Evolutionary conservation across 306 rosid species (phyloP).

Genomic region (Sesbania bispinosa): DNA sequence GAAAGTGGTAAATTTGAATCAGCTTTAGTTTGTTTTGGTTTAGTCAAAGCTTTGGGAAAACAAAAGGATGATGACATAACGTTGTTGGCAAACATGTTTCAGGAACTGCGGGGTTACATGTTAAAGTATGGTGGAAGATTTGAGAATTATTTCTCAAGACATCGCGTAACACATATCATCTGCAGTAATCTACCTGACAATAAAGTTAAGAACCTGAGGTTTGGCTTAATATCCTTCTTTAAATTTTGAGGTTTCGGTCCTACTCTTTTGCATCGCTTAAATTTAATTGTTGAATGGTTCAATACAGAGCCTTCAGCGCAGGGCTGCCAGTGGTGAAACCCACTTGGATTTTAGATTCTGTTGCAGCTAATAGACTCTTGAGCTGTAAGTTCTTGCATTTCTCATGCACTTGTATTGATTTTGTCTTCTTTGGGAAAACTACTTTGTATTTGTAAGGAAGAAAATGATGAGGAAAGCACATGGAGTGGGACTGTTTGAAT

Average conservation of each 20-base stretch:
- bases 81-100: constrained; percentile 23
- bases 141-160: constrained; percentile 88
- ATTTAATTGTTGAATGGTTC: constrained; percentile 27
- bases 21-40: background rate
- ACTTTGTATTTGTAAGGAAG: background rate
- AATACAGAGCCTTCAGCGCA: constrained; percentile 75
- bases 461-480: too few relatives aligned
- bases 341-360: constrained; percentile 82
- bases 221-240: constrained; percentile 2
- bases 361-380: constrained; percentile 72
- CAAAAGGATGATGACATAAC: background rate
- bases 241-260: background rate
- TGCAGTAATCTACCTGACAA: constrained; percentile 81
- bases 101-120: constrained; percentile 89
- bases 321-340: constrained; percentile 95
- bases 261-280: background rate
- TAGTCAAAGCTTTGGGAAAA: background rate
- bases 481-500: too few relatives aligned
- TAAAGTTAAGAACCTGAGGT: constrained; percentile 84
- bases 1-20: background rate
- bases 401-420: background rate
- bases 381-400: constrained; percentile 58
- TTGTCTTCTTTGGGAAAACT: background rate
- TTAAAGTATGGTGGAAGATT: constrained; percentile 73
- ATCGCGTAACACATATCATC: constrained; percentile 75